Evolutionary conservation across 2,329 filamentous ascomycete genomes (phyloP).

Genomic region (Neofusicoccum kwambonambiense): DNA sequence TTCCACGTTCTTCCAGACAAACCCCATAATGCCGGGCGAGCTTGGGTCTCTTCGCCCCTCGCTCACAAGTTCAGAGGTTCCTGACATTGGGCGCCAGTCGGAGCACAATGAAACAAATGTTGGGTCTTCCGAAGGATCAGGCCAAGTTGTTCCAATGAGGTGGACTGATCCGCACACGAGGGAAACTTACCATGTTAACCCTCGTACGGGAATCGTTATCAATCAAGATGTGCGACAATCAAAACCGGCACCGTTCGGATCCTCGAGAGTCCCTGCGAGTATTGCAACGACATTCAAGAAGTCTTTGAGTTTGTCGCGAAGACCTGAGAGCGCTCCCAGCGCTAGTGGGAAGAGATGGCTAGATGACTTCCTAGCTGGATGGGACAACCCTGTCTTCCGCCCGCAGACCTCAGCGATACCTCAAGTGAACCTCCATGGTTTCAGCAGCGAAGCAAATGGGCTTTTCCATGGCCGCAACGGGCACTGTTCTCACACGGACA

Average conservation of each 20-base stretch:
- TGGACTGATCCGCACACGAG: slow-evolving; percentile 65
- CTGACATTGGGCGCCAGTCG: neutral
- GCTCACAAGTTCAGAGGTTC: neutral
- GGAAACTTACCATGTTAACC: slow-evolving; percentile 51
- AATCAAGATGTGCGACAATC: neutral
- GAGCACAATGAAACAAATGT: neutral
- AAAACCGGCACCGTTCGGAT: slow-evolving; percentile 1
- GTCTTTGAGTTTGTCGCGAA: slow-evolving; percentile 32
- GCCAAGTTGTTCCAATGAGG: slow-evolving; percentile 38
- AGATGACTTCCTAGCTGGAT: slow-evolving; percentile 58
- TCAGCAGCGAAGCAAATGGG: slow-evolving; percentile 10
- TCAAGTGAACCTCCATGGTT: slow-evolving; percentile 31
- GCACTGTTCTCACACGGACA: slow-evolving; percentile 18
- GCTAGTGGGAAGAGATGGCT: slow-evolving; percentile 52
- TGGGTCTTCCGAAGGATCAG: neutral
- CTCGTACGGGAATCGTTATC: slow-evolving; percentile 52
- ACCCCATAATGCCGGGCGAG: neutral
- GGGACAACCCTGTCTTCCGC: slow-evolving; percentile 77
- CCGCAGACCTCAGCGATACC: slow-evolving; percentile 45
- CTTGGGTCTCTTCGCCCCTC: neutral
- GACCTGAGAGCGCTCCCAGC: slow-evolving; percentile 8
- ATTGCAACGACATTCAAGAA: slow-evolving; percentile 25
- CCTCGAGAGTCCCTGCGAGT: slow-evolving; percentile 17
- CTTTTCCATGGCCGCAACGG: neutral
- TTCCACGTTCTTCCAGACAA: slow-evolving; percentile 8